Evolutionary conservation across 768 basidiomycete species (phyloP).

Genomic region (Heimioporus sp.): DNA sequence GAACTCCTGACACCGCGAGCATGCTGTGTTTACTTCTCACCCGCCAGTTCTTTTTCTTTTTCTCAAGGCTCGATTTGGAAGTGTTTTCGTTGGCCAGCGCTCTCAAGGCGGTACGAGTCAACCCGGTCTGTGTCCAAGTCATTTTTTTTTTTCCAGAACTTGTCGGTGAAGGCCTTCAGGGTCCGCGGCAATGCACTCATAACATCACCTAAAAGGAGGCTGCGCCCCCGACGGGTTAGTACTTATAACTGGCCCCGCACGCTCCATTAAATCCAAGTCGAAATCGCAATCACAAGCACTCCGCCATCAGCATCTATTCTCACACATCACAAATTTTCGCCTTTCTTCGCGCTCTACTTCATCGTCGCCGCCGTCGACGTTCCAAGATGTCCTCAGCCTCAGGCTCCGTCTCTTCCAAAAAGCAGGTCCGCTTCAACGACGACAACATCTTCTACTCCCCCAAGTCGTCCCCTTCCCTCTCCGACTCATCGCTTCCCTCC

Average conservation of each 20-base stretch:
- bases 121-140: slow-evolving; percentile 11
- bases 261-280: not conserved
- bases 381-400: slow-evolving; percentile 21
- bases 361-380: slow-evolving; percentile 6
- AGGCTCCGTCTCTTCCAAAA: slow-evolving; percentile 9
- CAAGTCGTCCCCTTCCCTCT: slow-evolving; percentile 22
- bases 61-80: slow-evolving; percentile 14
- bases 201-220: slow-evolving; percentile 16
- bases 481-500: slow-evolving; percentile 31
- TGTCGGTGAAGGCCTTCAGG: slow-evolving; percentile 1
- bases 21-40: slow-evolving; percentile 6
- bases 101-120: slow-evolving; percentile 18
- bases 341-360: slow-evolving; percentile 9
- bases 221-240: slow-evolving; percentile 22
- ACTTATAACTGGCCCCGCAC: not conserved
- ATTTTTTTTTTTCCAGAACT: not conserved
- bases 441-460: slow-evolving; percentile 34
- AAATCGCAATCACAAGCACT: slow-evolving; percentile 1
- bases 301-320: slow-evolving; percentile 12
- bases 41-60: not conserved
- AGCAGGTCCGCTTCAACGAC: slow-evolving; percentile 32
- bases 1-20: slow-evolving; percentile 17
- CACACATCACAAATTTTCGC: slow-evolving; percentile 17
- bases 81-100: not conserved
- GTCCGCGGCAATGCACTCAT: slow-evolving; percentile 28